Evolutionary conservation across 192 early-diverging fungal species (phyloP).

Genomic region (Allomyces javanicus): DNA sequence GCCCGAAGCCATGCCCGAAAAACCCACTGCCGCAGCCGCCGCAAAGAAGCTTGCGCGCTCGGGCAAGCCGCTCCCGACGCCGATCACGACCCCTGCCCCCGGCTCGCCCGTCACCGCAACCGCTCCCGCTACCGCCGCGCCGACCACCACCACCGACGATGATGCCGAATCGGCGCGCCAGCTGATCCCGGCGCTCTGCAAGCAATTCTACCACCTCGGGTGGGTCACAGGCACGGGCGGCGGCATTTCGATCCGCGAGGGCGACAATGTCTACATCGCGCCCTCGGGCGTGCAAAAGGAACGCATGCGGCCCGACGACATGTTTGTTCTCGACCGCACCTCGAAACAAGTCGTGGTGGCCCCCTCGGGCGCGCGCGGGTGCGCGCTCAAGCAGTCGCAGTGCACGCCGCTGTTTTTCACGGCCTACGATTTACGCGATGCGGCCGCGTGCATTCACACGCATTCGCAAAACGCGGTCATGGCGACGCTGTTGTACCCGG

Average conservation of each 20-base stretch:
- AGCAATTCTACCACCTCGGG: constrained; percentile 67
- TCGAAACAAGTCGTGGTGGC: constrained; percentile 40
- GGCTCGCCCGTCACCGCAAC: too few relatives aligned
- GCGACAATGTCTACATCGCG: constrained; percentile 66
- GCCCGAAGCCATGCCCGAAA: too few relatives aligned
- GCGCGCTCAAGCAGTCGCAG: constrained; percentile 55
- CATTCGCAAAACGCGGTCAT: constrained; percentile 92
- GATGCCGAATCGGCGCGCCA: constrained; percentile 27
- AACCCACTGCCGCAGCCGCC: too few relatives aligned
- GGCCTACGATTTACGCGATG: constrained; percentile 62
- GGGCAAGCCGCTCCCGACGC: too few relatives aligned
- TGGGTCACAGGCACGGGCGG: constrained; percentile 91
- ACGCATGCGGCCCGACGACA: constrained; percentile 58
- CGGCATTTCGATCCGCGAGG: constrained; percentile 60
- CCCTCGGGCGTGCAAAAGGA: constrained; percentile 87
- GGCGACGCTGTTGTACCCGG: constrained; percentile 61
- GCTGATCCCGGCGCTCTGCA: constrained; percentile 83
- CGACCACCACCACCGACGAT: not conserved
- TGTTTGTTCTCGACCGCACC: constrained; percentile 58
- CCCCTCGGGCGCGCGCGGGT: constrained; percentile 26
- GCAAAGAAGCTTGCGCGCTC: too few relatives aligned
- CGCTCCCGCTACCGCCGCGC: too few relatives aligned
- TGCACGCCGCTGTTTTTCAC: constrained; percentile 93
- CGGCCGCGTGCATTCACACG: constrained; percentile 86
- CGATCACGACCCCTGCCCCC: too few relatives aligned